Conservation (phyloP, 306 rosid species). For the Pterocarpus santalinus region DNA sequence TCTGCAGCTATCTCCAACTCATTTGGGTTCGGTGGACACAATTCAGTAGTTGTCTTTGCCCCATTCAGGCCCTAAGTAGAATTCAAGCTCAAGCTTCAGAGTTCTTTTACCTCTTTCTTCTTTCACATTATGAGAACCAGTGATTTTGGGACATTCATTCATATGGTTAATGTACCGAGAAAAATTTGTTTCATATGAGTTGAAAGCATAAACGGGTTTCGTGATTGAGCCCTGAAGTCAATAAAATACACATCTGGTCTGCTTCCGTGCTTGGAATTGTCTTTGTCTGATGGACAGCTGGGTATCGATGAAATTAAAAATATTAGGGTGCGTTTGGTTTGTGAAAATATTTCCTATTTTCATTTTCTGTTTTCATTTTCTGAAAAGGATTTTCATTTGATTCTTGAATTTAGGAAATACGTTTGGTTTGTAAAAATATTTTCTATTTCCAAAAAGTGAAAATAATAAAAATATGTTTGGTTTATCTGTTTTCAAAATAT, state of each 20-base stretch:
- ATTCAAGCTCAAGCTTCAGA: constrained; percentile 14
- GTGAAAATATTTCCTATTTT: too few relatives aligned
- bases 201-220: constrained; percentile 38
- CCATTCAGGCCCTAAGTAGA: constrained; percentile 61
- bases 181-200: background rate
- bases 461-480: too few relatives aligned
- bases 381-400: too few relatives aligned
- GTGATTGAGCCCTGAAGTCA: constrained; percentile 23
- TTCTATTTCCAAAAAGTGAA: too few relatives aligned
- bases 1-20: constrained; percentile 79
- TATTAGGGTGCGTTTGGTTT: too few relatives aligned
- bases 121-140: constrained; percentile 24
- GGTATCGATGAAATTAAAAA: too few relatives aligned
- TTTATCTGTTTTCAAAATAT: too few relatives aligned
- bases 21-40: constrained; percentile 87
- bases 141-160: constrained; percentile 38
- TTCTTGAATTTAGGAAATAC: too few relatives aligned
- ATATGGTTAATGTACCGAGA: constrained; percentile 9
- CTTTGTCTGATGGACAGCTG: too few relatives aligned
- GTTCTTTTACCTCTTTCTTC: background rate
- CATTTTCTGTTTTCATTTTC: too few relatives aligned
- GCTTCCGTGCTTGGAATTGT: too few relatives aligned
- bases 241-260: background rate
- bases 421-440: too few relatives aligned
- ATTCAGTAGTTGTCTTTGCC: constrained; percentile 74